These are phyloP conservation scores for Vigna nakashimae DNA, from an alignment of 306 rosid species.

Conservation along the genomic window DNA sequence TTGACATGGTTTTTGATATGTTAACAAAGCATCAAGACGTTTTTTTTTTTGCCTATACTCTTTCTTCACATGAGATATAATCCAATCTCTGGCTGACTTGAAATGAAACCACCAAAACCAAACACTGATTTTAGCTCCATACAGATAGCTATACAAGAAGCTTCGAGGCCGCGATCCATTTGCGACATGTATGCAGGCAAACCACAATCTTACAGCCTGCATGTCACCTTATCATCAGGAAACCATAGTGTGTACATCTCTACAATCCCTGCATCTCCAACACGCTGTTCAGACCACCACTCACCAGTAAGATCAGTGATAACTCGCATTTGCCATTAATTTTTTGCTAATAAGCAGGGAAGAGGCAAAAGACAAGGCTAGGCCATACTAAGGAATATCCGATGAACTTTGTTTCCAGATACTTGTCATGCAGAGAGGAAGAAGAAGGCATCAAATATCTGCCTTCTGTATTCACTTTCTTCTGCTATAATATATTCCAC, in stretches of 20 bases:
- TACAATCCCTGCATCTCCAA: conserved; percentile 40
- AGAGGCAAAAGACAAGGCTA: conserved; percentile 18
- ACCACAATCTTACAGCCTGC: conserved; percentile 35
- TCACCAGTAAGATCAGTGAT: conserved; percentile 17
- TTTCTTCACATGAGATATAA: not conserved
- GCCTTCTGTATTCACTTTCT: conserved; percentile 59
- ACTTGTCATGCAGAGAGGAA: conserved; percentile 37
- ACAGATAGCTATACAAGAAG: conserved; percentile 49
- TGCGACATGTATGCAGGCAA: conserved; percentile 23
- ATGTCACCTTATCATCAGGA: conserved; percentile 35
- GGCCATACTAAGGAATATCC: conserved; percentile 16
- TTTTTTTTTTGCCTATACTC: conserved; percentile 34
- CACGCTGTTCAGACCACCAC: conserved; percentile 36
- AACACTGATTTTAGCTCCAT: conserved; percentile 41
- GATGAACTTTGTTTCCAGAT: conserved; percentile 34
- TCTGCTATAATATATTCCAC: conserved; percentile 73
- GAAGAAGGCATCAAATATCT: conserved; percentile 26
- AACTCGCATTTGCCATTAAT: conserved; percentile 16
- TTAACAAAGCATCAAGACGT: not conserved
- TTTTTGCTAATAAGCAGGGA: not conserved
- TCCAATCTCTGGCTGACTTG: conserved; percentile 35
- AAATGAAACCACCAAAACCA: conserved; percentile 25
- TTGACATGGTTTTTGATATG: not conserved
- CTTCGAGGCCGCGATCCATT: conserved; percentile 34
- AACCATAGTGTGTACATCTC: conserved; percentile 35